A percentile compares a stretch with the other conserved stretches of the same genome.
Evolutionary conservation across 305 asterid genomes (phyloP).

Genomic region (Plantago coronopus): DNA sequence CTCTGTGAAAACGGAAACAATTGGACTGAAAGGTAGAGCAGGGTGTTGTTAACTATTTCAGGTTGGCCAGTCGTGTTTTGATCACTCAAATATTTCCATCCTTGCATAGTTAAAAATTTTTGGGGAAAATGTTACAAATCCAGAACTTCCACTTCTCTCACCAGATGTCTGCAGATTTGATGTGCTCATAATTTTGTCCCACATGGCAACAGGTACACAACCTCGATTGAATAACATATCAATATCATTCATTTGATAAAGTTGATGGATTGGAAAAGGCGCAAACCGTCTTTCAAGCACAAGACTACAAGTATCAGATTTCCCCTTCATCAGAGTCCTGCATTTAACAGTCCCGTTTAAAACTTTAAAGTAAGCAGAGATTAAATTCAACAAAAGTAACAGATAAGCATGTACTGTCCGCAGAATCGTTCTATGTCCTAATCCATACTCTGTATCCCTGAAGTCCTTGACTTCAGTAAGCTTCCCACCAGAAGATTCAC

Average conservation of each 20-base stretch:
- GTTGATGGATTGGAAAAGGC: conserved; percentile 82
- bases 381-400: too few relatives aligned
- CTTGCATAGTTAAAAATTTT: conserved; percentile 58
- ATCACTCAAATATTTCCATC: conserved; percentile 65
- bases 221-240: conserved; percentile 73
- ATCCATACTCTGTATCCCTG: conserved; percentile 74
- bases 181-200: conserved; percentile 56
- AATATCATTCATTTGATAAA: conserved; percentile 51
- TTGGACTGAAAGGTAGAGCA: conserved; percentile 58
- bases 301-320: conserved; percentile 69
- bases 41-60: conserved; percentile 32
- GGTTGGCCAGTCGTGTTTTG: conserved; percentile 36
- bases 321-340: conserved; percentile 68
- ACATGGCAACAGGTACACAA: conserved; percentile 68
- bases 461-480: conserved; percentile 73
- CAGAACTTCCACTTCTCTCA: conserved; percentile 65
- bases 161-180: conserved; percentile 43
- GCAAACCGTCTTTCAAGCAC: conserved; percentile 82
- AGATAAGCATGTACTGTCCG: not conserved
- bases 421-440: not conserved
- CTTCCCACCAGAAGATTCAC: conserved; percentile 59
- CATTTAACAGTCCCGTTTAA: conserved; percentile 25
- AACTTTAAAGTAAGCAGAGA: too few relatives aligned
- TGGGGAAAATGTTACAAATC: conserved; percentile 74
- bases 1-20: conserved; percentile 59